These are phyloP conservation scores for Kwoniella dejecticola DNA, from an alignment of 768 basidiomycete species.

Conservation along the genomic window DNA sequence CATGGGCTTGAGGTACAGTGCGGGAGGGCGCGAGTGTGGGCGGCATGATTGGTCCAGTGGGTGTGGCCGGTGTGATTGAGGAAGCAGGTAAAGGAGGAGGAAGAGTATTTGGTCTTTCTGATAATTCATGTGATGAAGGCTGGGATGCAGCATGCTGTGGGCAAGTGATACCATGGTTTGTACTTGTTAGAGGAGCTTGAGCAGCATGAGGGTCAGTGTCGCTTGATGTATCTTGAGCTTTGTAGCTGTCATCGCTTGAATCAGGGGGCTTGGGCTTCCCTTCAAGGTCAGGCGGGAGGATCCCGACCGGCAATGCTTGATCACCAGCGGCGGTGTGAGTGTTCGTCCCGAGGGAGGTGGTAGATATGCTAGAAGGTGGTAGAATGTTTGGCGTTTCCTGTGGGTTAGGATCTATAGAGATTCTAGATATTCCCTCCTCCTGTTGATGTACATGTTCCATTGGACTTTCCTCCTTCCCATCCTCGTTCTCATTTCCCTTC, in stretches of 20 bases:
- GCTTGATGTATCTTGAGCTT: too few relatives aligned
- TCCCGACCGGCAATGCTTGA: slow-evolving; percentile 4
- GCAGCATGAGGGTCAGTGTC: too few relatives aligned
- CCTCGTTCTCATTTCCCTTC: background rate
- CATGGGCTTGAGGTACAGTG: background rate
- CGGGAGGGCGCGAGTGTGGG: too few relatives aligned
- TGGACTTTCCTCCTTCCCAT: background rate
- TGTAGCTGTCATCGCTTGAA: slow-evolving; percentile 4
- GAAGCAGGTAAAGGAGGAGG: too few relatives aligned
- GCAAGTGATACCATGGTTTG: too few relatives aligned
- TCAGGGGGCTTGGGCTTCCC: background rate
- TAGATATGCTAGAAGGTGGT: background rate
- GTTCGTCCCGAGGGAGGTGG: background rate
- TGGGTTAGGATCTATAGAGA: slow-evolving; percentile 11
- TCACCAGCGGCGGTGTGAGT: background rate
- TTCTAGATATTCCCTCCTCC: too few relatives aligned
- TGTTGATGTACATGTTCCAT: background rate
- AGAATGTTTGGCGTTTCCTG: slow-evolving; percentile 7
- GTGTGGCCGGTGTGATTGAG: too few relatives aligned
- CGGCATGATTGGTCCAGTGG: too few relatives aligned
- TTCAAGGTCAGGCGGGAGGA: slow-evolving; percentile 5
- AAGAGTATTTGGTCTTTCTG: too few relatives aligned
- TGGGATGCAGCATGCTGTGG: too few relatives aligned
- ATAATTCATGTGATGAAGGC: too few relatives aligned
- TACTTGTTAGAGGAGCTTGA: too few relatives aligned